Conservation (phyloP, 2,329 filamentous ascomycete genomes). For the Huntiella bhutanensis region DNA sequence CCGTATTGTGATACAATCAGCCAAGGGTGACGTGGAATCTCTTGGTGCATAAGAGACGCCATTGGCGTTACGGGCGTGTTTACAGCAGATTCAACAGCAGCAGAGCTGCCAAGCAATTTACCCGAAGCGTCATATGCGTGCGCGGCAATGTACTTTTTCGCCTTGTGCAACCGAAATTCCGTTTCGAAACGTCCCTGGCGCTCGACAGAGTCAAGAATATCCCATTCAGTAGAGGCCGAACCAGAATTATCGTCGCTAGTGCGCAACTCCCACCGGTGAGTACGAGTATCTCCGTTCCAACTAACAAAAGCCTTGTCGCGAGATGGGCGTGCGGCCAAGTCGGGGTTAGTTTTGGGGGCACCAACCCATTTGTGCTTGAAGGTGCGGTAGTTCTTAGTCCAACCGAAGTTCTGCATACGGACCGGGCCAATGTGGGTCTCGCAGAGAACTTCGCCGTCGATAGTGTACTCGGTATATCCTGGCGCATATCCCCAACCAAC, state of each 20-base stretch:
- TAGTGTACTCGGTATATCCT: slow-evolving; percentile 26
- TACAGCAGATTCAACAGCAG: background rate
- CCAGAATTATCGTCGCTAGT: slow-evolving; percentile 16
- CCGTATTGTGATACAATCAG: background rate
- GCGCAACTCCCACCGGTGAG: slow-evolving; percentile 30
- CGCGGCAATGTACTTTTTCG: background rate
- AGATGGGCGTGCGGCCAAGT: slow-evolving; percentile 15
- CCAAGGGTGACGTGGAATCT: slow-evolving; percentile 4
- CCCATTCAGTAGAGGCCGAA: slow-evolving; percentile 18
- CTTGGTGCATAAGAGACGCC: slow-evolving; percentile 5
- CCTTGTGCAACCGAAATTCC: slow-evolving; percentile 12
- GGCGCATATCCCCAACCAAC: slow-evolving; percentile 37
- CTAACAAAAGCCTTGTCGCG: slow-evolving; percentile 26
- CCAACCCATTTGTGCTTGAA: slow-evolving; percentile 36
- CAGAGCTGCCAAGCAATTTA: background rate
- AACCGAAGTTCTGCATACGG: slow-evolving; percentile 18
- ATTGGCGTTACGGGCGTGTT: slow-evolving; percentile 1
- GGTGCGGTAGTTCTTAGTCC: slow-evolving; percentile 32
- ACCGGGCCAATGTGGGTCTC: slow-evolving; percentile 28
- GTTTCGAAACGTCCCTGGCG: slow-evolving; percentile 27
- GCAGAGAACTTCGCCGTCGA: slow-evolving; percentile 31
- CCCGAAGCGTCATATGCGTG: background rate
- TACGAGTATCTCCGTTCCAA: slow-evolving; percentile 33
- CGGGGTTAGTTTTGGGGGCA: slow-evolving; percentile 18
- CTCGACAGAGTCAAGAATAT: slow-evolving; percentile 19